Percentiles rank a stretch among this genome's conserved stretches.
phyloP scores from a whole-genome alignment of 768 basidiomycete genomes.

The Podaxis sp. region DNA sequence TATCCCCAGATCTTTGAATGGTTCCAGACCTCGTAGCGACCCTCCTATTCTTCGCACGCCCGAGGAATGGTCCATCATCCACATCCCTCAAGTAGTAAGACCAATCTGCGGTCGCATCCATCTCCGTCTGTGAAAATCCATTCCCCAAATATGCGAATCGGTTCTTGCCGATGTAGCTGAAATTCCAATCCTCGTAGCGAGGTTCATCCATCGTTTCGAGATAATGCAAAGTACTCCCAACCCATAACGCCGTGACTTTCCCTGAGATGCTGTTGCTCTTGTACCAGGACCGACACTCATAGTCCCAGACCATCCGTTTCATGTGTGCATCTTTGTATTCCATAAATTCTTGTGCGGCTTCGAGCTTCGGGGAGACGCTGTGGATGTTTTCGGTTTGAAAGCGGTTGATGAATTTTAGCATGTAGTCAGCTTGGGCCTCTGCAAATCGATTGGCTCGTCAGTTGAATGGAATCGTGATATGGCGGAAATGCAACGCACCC shows the following conservation, averaged over 20 bases:
- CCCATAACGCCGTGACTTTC: conserved; percentile 30
- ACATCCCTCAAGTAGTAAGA: conserved; percentile 26
- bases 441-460: not conserved
- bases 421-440: conserved; percentile 32
- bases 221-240: conserved; percentile 32
- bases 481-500: conserved; percentile 18
- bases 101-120: conserved; percentile 28
- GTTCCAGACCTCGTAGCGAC: conserved; percentile 10
- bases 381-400: conserved; percentile 34
- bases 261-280: conserved; percentile 24
- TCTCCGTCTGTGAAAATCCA: conserved; percentile 30
- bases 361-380: conserved; percentile 29
- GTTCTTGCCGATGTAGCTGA: conserved; percentile 27
- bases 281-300: conserved; percentile 32
- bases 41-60: conserved; percentile 18
- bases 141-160: conserved; percentile 31
- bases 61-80: conserved; percentile 21
- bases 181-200: conserved; percentile 31
- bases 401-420: conserved; percentile 27
- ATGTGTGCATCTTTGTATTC: conserved; percentile 30
- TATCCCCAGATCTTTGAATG: not conserved
- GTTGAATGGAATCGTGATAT: not conserved
- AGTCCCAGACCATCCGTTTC: conserved; percentile 28
- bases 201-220: conserved; percentile 28
- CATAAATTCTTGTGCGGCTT: conserved; percentile 31